Evolutionary conservation across 768 basidiomycete species (phyloP).

Genomic region (Lactarius hatsudake): DNA sequence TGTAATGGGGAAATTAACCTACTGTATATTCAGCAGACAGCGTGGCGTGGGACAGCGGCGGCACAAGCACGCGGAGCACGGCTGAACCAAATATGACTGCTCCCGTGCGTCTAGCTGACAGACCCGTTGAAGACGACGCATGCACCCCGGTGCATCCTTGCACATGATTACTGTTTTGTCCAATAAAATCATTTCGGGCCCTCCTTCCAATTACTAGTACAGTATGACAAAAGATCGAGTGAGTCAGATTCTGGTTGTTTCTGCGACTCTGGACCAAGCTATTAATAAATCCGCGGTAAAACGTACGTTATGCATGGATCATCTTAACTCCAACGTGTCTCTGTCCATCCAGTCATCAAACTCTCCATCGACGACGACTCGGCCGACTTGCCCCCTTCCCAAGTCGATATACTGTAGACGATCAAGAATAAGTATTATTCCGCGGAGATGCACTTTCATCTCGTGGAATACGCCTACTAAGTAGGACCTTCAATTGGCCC

Average conservation of each 20-base stretch:
- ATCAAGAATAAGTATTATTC: constrained; percentile 93
- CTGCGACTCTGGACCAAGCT: constrained; percentile 30
- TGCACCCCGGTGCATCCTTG: no score
- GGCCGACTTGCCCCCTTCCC: constrained; percentile 11
- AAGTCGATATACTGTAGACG: constrained; percentile 51
- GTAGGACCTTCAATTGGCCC: constrained; percentile 42
- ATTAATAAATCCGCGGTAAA: constrained; percentile 27
- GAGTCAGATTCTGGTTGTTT: constrained; percentile 30
- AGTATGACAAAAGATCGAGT: constrained; percentile 13
- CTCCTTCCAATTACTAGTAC: no score
- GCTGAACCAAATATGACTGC: no score
- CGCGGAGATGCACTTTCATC: constrained; percentile 58
- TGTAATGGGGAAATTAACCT: no score
- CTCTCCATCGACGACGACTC: constrained; percentile 13
- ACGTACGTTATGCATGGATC: constrained; percentile 28
- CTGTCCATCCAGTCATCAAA: constrained; percentile 31
- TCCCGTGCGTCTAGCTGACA: no score
- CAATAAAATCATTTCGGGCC: no score
- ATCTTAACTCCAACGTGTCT: constrained; percentile 3
- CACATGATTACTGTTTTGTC: no score
- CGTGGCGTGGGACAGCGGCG: no score
- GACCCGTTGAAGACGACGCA: no score
- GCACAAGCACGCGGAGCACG: no score
- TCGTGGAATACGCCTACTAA: constrained; percentile 35
- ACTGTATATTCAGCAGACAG: no score